A percentile compares a stretch with the other conserved stretches of the same genome.
These are phyloP conservation scores for Fomitopsis betulina DNA, from an alignment of 1,284 basidiomycete species.

Conservation along the genomic window DNA sequence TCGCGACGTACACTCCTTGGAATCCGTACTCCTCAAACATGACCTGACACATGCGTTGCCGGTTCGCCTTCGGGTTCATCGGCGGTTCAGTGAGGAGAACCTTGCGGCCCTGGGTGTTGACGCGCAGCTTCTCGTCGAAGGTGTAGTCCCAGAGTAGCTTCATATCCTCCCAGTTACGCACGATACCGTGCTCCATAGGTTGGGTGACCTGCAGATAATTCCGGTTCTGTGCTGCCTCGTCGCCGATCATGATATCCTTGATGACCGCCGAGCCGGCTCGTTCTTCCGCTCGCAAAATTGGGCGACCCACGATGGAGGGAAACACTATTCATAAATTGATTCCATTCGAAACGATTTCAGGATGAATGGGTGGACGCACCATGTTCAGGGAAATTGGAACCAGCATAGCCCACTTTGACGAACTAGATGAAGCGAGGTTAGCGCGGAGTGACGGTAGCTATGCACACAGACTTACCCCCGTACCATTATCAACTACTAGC, in stretches of 20 bases:
- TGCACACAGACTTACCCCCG: conserved; percentile 67
- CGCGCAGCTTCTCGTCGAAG: conserved; percentile 91
- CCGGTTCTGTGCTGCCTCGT: conserved; percentile 91
- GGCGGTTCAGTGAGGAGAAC: conserved; percentile 98
- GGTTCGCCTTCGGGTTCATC: conserved; percentile 96
- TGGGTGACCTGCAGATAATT: conserved; percentile 97
- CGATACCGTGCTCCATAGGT: conserved; percentile 99
- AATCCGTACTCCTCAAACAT: conserved; percentile 99
- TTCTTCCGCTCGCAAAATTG: conserved; percentile 97
- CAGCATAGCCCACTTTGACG: conserved; percentile 98
- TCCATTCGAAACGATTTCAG: background rate
- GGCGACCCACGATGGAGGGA: conserved; percentile 93
- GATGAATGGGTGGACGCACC: conserved; percentile 43
- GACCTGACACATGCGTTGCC: conserved; percentile 93
- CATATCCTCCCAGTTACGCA: conserved; percentile 99
- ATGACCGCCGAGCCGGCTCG: conserved; percentile 80
- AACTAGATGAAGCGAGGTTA: conserved; percentile 50
- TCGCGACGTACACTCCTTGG: conserved; percentile 94
- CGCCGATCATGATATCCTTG: conserved; percentile 97
- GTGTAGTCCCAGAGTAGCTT: conserved; percentile 98
- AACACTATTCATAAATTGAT: conserved; percentile 58
- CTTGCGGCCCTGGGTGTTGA: conserved; percentile 87
- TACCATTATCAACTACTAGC: conserved; percentile 96
- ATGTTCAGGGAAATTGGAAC: conserved; percentile 98
- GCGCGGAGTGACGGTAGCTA: background rate